Evolutionary conservation across 805 yeast species (phyloP).

Genomic region (Komagataella ulmi): DNA sequence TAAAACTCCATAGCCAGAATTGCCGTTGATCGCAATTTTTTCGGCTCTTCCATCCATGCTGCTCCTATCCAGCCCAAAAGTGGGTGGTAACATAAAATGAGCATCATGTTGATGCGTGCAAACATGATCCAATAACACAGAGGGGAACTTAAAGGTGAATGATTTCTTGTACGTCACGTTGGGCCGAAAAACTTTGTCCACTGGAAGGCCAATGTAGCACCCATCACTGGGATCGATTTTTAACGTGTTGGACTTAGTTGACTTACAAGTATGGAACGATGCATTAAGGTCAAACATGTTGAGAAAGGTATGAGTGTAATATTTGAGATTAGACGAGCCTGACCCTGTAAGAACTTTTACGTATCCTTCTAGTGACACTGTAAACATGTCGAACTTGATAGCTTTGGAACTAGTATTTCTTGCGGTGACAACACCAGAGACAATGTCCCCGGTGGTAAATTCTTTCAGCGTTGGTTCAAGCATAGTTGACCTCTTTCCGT

Average conservation of each 20-base stretch:
- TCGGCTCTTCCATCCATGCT: constrained; percentile 11
- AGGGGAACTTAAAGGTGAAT: constrained; percentile 44
- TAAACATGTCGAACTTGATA: constrained; percentile 50
- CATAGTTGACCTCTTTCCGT: background rate
- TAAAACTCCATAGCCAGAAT: constrained; percentile 42
- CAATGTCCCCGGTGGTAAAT: constrained; percentile 54
- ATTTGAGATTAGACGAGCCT: background rate
- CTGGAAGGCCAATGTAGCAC: constrained; percentile 24
- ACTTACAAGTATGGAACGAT: background rate
- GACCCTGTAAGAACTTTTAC: background rate
- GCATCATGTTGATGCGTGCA: constrained; percentile 28
- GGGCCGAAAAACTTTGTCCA: constrained; percentile 31
- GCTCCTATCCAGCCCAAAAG: constrained; percentile 22
- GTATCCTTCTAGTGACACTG: constrained; percentile 42
- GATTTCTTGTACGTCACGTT: constrained; percentile 36
- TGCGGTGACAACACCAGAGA: constrained; percentile 41
- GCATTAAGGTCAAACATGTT: constrained; percentile 3
- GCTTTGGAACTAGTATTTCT: constrained; percentile 24
- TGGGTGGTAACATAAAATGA: constrained; percentile 21
- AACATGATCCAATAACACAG: constrained; percentile 32
- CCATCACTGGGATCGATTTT: constrained; percentile 7
- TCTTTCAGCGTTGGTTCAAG: constrained; percentile 29
- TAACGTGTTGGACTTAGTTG: background rate
- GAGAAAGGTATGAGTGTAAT: constrained; percentile 1
- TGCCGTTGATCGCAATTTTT: constrained; percentile 16